Conservation (phyloP, 1,284 basidiomycete species). For the Puccinia polysora region DNA sequence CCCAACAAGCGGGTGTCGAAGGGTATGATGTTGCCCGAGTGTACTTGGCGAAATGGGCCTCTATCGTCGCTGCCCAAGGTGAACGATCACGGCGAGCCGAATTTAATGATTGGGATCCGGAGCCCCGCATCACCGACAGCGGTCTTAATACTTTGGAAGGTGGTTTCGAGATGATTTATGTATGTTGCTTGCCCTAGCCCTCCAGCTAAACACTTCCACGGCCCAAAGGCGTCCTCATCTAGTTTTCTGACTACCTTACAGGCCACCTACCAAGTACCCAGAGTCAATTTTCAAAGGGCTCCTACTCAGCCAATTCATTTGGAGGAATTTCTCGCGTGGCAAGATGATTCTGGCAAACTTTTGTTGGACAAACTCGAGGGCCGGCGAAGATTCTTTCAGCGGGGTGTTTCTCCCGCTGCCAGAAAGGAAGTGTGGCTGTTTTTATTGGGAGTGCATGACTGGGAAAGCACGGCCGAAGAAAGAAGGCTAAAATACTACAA, state of each 20-base stretch:
- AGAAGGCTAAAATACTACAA: slow-evolving; percentile 46
- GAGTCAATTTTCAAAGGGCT: slow-evolving; percentile 67
- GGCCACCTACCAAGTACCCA: slow-evolving; percentile 68
- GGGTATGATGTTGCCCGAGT: slow-evolving; percentile 86
- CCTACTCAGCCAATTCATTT: slow-evolving; percentile 64
- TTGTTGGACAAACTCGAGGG: slow-evolving; percentile 65
- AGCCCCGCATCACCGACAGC: slow-evolving; percentile 1
- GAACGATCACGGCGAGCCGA: slow-evolving; percentile 48
- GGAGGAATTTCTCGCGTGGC: slow-evolving; percentile 68
- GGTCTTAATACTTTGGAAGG: slow-evolving; percentile 9
- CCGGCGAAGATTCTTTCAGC: slow-evolving; percentile 67
- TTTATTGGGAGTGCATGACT: slow-evolving; percentile 74
- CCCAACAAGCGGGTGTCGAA: slow-evolving; percentile 44
- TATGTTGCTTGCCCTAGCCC: neutral
- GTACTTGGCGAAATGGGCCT: slow-evolving; percentile 93
- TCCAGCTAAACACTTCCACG: no score
- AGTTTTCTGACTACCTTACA: slow-evolving; percentile 55
- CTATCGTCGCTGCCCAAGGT: slow-evolving; percentile 65
- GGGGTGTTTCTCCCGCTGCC: slow-evolving; percentile 61
- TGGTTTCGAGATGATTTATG: slow-evolving; percentile 38
- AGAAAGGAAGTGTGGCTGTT: slow-evolving; percentile 81
- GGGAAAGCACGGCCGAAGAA: slow-evolving; percentile 58
- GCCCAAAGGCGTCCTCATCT: no score
- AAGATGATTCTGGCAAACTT: slow-evolving; percentile 64
- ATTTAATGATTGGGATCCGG: slow-evolving; percentile 36